Evolutionary conservation across 2,329 filamentous ascomycete species (phyloP).

Genomic region (Metarhizium brunneum): DNA sequence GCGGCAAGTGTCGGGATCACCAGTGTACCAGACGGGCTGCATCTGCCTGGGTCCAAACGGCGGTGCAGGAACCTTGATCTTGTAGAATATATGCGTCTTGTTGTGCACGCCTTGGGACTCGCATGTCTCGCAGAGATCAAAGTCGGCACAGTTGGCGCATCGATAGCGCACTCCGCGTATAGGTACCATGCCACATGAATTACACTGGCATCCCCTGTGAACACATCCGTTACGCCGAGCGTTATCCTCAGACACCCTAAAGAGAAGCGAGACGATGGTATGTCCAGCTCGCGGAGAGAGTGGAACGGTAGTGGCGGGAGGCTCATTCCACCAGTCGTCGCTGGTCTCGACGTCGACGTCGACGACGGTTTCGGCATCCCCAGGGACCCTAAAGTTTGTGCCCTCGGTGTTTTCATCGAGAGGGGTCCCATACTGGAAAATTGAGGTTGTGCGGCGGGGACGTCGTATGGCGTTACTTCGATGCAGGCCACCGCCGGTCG

Average conservation of each 20-base stretch:
- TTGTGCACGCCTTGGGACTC: constrained; percentile 70
- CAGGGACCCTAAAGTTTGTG: constrained; percentile 16
- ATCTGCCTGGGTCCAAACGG: constrained; percentile 73
- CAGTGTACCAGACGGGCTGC: constrained; percentile 79
- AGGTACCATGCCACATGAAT: constrained; percentile 76
- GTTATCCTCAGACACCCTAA: constrained; percentile 89
- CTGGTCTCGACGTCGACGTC: constrained; percentile 30
- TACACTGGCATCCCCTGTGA: constrained; percentile 86
- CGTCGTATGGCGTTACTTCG: constrained; percentile 60
- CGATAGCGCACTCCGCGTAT: constrained; percentile 90
- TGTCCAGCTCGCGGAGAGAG: constrained; percentile 50
- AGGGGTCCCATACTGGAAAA: constrained; percentile 28
- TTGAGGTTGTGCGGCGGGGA: constrained; percentile 23
- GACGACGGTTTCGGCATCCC: constrained; percentile 29
- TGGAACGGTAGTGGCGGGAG: constrained; percentile 20
- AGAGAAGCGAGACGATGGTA: constrained; percentile 76
- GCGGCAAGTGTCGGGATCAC: constrained; percentile 65
- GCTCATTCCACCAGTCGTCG: constrained; percentile 45
- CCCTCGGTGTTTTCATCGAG: constrained; percentile 36
- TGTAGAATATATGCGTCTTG: constrained; percentile 95
- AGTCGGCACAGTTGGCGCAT: constrained; percentile 92
- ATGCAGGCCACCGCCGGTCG: constrained; percentile 36
- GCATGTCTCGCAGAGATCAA: constrained; percentile 89
- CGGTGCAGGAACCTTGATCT: constrained; percentile 82
- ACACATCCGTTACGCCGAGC: constrained; percentile 81